Conservation (phyloP, 78 protist species). For the Dictyostelium brefeldianum region DNA sequence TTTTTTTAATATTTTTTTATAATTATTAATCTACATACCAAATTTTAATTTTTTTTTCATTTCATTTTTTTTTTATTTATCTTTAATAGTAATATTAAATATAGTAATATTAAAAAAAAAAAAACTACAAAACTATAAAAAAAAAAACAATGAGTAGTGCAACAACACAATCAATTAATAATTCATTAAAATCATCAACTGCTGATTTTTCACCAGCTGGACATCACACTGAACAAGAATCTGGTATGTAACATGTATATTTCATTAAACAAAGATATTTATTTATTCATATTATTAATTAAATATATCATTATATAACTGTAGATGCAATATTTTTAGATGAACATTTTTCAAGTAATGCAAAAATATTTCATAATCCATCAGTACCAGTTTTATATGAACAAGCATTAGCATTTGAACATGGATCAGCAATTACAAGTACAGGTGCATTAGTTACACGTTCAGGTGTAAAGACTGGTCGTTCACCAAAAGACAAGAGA, state of each 20-base stretch:
- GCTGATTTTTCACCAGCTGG: conserved; percentile 47
- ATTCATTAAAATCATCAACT: conserved; percentile 58
- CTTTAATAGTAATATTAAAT: too few species aligned
- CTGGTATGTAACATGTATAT: too few species aligned
- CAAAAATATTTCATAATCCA: conserved; percentile 85
- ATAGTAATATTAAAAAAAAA: too few species aligned
- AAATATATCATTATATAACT: neutral
- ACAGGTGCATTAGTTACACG: conserved; percentile 89
- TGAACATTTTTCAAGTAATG: conserved; percentile 47
- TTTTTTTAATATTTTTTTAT: too few species aligned
- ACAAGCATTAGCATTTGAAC: conserved; percentile 88
- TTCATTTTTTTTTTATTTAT: too few species aligned
- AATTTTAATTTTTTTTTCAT: too few species aligned
- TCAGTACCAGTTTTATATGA: conserved; percentile 88
- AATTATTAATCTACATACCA: too few species aligned
- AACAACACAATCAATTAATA: conserved; percentile 32
- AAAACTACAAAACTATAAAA: neutral
- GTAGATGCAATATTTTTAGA: conserved; percentile 44
- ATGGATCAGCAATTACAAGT: conserved; percentile 72
- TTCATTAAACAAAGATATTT: too few species aligned
- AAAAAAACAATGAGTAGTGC: conserved; percentile 23
- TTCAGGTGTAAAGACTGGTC: conserved; percentile 93
- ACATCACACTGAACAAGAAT: conserved; percentile 21
- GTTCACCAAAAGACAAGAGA: conserved; percentile 94
- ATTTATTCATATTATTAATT: too few species aligned